Percentiles rank a stretch among this genome's conserved stretches.
Evolutionary conservation across 2,329 filamentous ascomycete genomes (phyloP).

Genomic region (Aspergillus carbonarius): DNA sequence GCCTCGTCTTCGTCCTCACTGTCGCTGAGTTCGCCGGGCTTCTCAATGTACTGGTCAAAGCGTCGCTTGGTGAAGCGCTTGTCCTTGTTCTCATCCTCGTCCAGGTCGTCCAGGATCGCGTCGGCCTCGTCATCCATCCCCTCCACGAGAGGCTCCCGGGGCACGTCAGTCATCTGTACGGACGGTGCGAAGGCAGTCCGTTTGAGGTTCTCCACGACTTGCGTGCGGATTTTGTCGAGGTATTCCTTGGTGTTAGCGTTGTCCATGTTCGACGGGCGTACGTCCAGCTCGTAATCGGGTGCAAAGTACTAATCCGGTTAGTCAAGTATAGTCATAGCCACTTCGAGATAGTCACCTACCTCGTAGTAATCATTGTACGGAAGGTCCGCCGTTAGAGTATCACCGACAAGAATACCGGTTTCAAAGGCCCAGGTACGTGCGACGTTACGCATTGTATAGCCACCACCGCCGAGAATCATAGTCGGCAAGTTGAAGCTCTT

Average conservation of each 20-base stretch:
- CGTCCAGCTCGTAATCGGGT: conserved; percentile 68
- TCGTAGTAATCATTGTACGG: conserved; percentile 97
- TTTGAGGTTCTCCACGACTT: conserved; percentile 66
- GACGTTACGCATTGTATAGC: conserved; percentile 68
- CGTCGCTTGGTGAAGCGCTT: conserved; percentile 75
- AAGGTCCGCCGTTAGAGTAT: conserved; percentile 76
- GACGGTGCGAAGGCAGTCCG: conserved; percentile 63
- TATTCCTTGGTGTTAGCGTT: conserved; percentile 69
- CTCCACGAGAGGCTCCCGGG: conserved; percentile 53
- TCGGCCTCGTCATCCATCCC: conserved; percentile 65
- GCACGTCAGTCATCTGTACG: conserved; percentile 65
- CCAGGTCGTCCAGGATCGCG: conserved; percentile 65
- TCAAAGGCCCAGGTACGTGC: conserved; percentile 65
- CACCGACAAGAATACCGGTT: conserved; percentile 78
- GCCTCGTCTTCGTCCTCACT: conserved; percentile 84
- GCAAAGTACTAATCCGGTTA: conserved; percentile 59
- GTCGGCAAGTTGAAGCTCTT: conserved; percentile 67
- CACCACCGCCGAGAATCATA: conserved; percentile 65
- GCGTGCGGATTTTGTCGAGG: conserved; percentile 64
- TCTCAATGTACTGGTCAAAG: conserved; percentile 75
- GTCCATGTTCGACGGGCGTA: conserved; percentile 70
- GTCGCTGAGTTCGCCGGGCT: conserved; percentile 79
- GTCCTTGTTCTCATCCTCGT: conserved; percentile 85
- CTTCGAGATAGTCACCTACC: conserved; percentile 35
- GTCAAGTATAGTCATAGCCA: conserved; percentile 3